Base-by-base conservation (phyloP, 192 early-diverging fungal genomes). In the Gaertneriomyces semiglobifer region DNA sequence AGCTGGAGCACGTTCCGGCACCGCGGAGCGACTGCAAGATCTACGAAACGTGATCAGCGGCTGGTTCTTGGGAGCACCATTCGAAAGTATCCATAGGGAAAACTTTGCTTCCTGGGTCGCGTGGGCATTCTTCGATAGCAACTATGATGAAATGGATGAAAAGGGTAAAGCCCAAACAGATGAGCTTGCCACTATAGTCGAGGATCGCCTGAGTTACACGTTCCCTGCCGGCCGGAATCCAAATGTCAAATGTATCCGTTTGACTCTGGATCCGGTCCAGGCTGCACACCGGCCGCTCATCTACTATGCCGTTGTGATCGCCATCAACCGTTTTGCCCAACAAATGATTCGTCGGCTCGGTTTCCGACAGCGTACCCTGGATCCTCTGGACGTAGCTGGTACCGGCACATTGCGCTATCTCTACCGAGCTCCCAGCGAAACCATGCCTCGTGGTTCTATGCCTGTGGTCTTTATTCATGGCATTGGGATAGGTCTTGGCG, bases 401-500 rank as follows among this genome's bases (percentile, higher is more conserved):
- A 63, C 50, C 38, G 53, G 54, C 54, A 18, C 69, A 7, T 41
- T 44, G 51, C 58, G 33, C n/a, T 69, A 74, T 25, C n/a, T 48
- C 55, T 48, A 55, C 62, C 40, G 63, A 8, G 43, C 18, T 4
- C 47, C 44, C 16, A 12, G 33, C 8, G 46, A 12, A 9, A 2
- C 46, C 47, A 40, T 20, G 25, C 25, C 25, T 33, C 25, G 1
- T 6, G 45, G 40, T 45, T 74, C 74, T 46, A 67, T 73, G 12
- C 87, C 89, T 1, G 65, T 89, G 38, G 77, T 89, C 0, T 88
- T 88, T 50, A 82, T 88, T 11, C 89, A 89, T 67, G 89, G 89
- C 8, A 81, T 90, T 54, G 88, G 86, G 9, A 70, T 81, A 53
- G 88, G 89, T 10, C 50, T 86, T 6, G 58, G 77, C 4, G 73